Percentiles rank a stretch among this genome's conserved stretches.
Evolutionary conservation across 768 basidiomycete genomes (phyloP).

Genomic region (Strobilomyces dryophilus): DNA sequence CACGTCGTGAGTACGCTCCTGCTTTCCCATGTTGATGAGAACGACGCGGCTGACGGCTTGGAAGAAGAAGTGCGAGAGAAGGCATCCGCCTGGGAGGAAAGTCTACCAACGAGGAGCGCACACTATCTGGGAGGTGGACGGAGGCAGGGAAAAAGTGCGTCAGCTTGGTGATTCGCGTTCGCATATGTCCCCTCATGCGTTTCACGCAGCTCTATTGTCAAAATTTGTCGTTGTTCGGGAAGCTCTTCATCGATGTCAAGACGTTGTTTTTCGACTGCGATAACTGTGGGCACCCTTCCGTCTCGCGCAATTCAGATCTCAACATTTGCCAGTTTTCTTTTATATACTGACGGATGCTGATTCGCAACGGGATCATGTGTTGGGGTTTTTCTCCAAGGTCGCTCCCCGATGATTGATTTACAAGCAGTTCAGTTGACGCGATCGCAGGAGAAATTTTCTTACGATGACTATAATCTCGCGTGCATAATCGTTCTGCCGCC

Average conservation of each 20-base stretch:
- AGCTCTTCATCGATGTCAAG: slow-evolving; percentile 98
- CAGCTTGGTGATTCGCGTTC: neutral
- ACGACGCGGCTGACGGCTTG: slow-evolving; percentile 10
- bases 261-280: slow-evolving; percentile 90
- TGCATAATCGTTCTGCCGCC: slow-evolving; percentile 96
- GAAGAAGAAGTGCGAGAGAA: slow-evolving; percentile 64
- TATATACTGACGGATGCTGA: slow-evolving; percentile 88
- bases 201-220: slow-evolving; percentile 84
- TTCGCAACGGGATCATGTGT: slow-evolving; percentile 72
- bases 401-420: neutral
- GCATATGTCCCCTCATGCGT: neutral
- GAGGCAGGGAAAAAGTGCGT: slow-evolving; percentile 74
- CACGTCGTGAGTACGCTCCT: slow-evolving; percentile 47
- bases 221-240: slow-evolving; percentile 92
- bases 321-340: slow-evolving; percentile 57
- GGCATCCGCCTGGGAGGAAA: slow-evolving; percentile 80
- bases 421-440: neutral
- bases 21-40: slow-evolving; percentile 4
- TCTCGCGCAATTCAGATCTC: neutral
- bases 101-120: slow-evolving; percentile 90
- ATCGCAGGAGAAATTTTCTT: slow-evolving; percentile 83
- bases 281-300: slow-evolving; percentile 54
- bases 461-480: slow-evolving; percentile 96
- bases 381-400: slow-evolving; percentile 70
- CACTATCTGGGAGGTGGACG: slow-evolving; percentile 95